phyloP scores from a whole-genome alignment of 441 rosid genomes.

The Brassica balearica region DNA sequence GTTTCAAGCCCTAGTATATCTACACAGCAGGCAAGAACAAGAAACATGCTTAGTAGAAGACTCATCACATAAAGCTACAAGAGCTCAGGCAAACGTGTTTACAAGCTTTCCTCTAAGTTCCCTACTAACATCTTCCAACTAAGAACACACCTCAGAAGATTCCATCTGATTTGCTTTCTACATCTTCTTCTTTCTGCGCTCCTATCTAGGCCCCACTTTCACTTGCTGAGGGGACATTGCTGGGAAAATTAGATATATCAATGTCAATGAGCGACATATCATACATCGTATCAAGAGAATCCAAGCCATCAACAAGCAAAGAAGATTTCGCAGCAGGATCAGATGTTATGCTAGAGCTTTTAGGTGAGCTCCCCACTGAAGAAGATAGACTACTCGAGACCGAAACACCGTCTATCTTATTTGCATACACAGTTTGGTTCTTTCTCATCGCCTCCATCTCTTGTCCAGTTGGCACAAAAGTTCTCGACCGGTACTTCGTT shows the following conservation, averaged over 20 bases:
- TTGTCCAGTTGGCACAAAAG: constrained; percentile 97
- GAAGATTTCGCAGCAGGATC: constrained; percentile 68
- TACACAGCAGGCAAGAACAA: constrained; percentile 34
- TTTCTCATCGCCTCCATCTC: constrained; percentile 96
- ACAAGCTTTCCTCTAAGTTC: constrained; percentile 27
- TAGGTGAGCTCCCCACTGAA: constrained; percentile 67
- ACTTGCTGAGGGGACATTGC: constrained; percentile 75
- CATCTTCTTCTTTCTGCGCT: constrained; percentile 31
- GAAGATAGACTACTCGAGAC: constrained; percentile 73
- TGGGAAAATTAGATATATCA: constrained; percentile 75
- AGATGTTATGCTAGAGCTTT: constrained; percentile 43
- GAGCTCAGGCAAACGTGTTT: constrained; percentile 24
- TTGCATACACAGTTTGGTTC: constrained; percentile 71
- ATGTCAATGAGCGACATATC: constrained; percentile 93
- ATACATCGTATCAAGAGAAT: constrained; percentile 60
- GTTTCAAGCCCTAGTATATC: constrained; percentile 32
- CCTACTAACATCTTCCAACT: constrained; percentile 37
- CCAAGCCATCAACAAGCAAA: constrained; percentile 68
- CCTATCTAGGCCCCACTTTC: constrained; percentile 63
- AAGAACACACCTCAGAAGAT: constrained; percentile 37
- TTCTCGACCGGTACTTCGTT: constrained; percentile 85
- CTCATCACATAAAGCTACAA: constrained; percentile 23
- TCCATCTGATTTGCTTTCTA: constrained; percentile 38
- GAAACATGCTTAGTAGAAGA: constrained; percentile 25
- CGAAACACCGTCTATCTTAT: constrained; percentile 82